Evolutionary conservation across 1,139 yeast species (phyloP).

Genomic region (Pichia sp.): DNA sequence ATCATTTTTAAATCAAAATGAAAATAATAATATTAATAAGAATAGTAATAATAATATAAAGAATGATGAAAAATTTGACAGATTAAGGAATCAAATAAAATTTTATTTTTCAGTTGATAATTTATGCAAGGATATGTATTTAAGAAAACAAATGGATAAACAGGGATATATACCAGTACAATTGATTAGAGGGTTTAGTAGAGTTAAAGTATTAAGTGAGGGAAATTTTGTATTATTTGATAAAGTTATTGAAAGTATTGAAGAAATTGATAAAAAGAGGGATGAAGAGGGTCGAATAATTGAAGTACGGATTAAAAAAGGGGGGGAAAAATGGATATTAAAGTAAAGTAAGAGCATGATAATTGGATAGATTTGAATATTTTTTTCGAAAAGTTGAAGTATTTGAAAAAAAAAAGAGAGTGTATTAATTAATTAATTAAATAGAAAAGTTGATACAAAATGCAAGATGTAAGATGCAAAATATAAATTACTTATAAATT

Average conservation of each 20-base stretch:
- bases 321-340: constrained; percentile 43
- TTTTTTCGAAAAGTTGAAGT: too few species aligned
- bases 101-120: constrained; percentile 87
- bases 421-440: not conserved
- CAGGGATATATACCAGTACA: constrained; percentile 63
- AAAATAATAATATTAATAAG: not conserved
- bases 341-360: not conserved
- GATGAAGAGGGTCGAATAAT: constrained; percentile 31
- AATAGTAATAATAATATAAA: not conserved
- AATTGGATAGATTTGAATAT: too few species aligned
- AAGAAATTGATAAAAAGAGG: constrained; percentile 31
- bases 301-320: constrained; percentile 32
- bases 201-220: constrained; percentile 51
- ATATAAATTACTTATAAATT: too few species aligned
- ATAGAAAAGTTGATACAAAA: too few species aligned
- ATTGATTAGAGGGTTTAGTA: constrained; percentile 62
- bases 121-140: constrained; percentile 68
- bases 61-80: not conserved
- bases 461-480: not conserved
- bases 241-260: constrained; percentile 25
- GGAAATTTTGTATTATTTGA: constrained; percentile 41
- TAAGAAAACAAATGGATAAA: constrained; percentile 70
- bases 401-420: not conserved
- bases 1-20: not conserved
- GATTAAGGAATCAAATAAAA: constrained; percentile 53